Evolutionary conservation across 2,329 filamentous ascomycete genomes (phyloP).

Genomic region (Colletotrichum destructivum): DNA sequence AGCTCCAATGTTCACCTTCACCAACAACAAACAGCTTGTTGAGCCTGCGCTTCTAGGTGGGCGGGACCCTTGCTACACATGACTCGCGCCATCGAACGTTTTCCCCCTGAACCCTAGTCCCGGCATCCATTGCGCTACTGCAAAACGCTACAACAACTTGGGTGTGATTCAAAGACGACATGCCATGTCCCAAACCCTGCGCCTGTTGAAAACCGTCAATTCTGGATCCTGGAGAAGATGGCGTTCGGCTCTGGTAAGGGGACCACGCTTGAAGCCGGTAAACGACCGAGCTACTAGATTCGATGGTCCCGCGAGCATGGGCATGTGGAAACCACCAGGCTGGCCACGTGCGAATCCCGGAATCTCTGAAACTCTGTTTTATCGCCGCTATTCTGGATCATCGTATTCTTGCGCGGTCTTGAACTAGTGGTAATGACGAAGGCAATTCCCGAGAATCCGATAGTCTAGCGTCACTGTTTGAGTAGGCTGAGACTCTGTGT

Average conservation of each 20-base stretch:
- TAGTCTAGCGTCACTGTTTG: too few species aligned
- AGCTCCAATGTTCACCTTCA: slow-evolving; percentile 8
- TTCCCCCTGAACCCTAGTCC: neutral
- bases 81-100: slow-evolving; percentile 31
- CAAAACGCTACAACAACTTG: neutral
- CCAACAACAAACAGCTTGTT: neutral
- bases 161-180: neutral
- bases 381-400: too few species aligned
- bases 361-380: neutral
- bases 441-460: too few species aligned
- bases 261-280: too few species aligned
- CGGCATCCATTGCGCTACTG: slow-evolving; percentile 17
- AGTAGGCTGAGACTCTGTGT: too few species aligned
- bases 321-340: too few species aligned
- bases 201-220: neutral
- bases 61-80: slow-evolving; percentile 1
- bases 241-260: too few species aligned
- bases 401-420: too few species aligned
- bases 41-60: neutral
- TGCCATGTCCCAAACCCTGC: neutral
- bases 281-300: too few species aligned
- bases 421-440: too few species aligned
- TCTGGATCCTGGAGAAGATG: too few species aligned
- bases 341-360: neutral
- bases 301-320: too few species aligned